phyloP scores from a whole-genome alignment of 305 asterid species.

The Rubia balearica region DNA sequence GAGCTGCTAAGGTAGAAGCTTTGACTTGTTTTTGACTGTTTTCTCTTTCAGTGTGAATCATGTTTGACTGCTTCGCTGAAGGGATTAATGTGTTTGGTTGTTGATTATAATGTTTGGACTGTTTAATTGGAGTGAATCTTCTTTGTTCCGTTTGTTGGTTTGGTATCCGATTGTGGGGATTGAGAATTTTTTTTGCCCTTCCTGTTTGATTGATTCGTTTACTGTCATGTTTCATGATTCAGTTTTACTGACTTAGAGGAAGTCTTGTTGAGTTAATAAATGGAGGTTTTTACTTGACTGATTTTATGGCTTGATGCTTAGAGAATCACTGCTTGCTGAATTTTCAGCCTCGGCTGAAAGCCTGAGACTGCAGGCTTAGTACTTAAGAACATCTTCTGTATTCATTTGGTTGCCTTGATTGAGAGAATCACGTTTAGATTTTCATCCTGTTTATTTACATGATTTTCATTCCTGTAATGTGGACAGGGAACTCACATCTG shows the following conservation, averaged over 20 bases:
- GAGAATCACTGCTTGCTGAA: background rate
- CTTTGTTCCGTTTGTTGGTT: too few relatives aligned
- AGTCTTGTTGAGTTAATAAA: background rate
- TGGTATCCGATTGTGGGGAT: background rate
- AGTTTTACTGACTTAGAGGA: background rate
- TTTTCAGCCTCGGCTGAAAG: background rate
- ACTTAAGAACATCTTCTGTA: background rate
- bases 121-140: background rate
- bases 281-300: background rate
- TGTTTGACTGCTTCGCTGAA: slow-evolving; percentile 8
- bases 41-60: slow-evolving; percentile 17
- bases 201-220: background rate
- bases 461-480: background rate
- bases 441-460: background rate
- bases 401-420: background rate
- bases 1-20: slow-evolving; percentile 38
- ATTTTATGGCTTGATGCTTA: background rate
- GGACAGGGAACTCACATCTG: background rate
- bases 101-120: background rate
- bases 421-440: background rate
- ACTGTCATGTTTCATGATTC: background rate
- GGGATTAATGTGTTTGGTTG: slow-evolving; percentile 27
- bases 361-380: background rate
- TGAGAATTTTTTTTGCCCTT: background rate
- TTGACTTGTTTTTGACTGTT: background rate